phyloP scores from a whole-genome alignment of 306 rosid species.

The Cucurbita argyrosperma region DNA sequence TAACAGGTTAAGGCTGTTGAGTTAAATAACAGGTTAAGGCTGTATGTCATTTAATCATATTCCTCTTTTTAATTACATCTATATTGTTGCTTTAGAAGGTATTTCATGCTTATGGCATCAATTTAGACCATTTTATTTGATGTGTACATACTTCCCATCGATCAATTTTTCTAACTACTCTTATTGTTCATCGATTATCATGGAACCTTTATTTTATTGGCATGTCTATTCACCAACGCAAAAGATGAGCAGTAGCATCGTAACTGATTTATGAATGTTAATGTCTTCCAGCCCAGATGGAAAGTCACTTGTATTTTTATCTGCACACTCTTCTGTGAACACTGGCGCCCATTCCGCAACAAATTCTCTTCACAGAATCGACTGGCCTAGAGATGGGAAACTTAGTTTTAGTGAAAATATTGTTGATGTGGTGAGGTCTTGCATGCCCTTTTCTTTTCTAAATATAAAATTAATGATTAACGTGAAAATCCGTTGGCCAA shows the following conservation, averaged over 20 bases:
- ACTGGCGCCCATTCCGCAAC: conserved; percentile 76
- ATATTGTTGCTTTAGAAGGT: background rate
- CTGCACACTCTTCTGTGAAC: conserved; percentile 60
- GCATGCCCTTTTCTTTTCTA: background rate
- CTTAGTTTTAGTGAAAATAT: conserved; percentile 24
- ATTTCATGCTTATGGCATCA: background rate
- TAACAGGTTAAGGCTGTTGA: background rate
- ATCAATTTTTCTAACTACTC: background rate
- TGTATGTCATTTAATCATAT: background rate
- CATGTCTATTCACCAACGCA: background rate
- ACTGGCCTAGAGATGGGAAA: conserved; percentile 50
- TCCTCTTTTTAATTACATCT: background rate
- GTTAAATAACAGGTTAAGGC: background rate
- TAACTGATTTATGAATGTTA: conserved; percentile 2
- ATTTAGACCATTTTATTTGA: background rate
- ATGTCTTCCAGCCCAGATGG: conserved; percentile 60
- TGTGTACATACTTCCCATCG: background rate
- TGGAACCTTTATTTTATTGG: background rate
- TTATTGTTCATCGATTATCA: background rate
- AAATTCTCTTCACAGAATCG: conserved; percentile 74
- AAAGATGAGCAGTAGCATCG: background rate
- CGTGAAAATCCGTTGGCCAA: background rate
- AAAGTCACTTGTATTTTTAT: conserved; percentile 56
- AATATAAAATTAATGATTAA: conserved; percentile 3
- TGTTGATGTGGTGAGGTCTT: conserved; percentile 48